Base-by-base conservation (phyloP, 768 basidiomycete genomes). In the Harrya chromipes region DNA sequence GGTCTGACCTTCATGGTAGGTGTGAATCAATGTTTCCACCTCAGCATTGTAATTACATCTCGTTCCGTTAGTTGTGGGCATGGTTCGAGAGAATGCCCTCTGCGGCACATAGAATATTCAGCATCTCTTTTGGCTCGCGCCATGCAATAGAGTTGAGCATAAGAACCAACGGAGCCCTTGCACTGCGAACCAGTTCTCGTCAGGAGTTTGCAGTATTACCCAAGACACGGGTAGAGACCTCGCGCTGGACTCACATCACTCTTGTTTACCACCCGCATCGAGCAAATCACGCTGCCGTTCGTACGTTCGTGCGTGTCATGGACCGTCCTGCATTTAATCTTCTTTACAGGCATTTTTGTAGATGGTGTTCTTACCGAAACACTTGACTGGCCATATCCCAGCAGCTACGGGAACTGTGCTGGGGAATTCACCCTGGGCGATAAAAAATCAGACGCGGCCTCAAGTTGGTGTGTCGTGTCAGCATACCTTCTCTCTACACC, bases 1-100 rank as follows among this genome's bases (percentile, higher is more conserved):
- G 90, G 89, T 0, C 81, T 90, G 59, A 86, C 87, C 2, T 84
- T 85, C 64, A 81, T 89, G 82, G 88, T 84, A 50, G 31, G 59
- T 49, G 31, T 43, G 40, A 5, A 40, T 6, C 16, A 0, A 3
- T 39, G 6, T 23, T 8, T 17, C 40, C 3, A 4, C 3, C n/a
- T 0, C n/a, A 13, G 14, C 1, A 4, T 31, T 27, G 5, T 21
- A 23, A 35, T 33, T 43, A 31, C 24, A 51, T 29, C 13, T 24
- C 1, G 14, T 6, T 36, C 33, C 13, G 26, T 13, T 47, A 80
- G 80, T 52, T 72, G 20, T 81, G 81, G 81, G 57, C 74, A 6
- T 75, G 75, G 65, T 62, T 81, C 17, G 78, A 78, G 49, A 64
- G 66, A 42, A 66, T 75, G 48, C 72, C 78, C 3, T 57, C 59